Percentiles rank a stretch among this genome's conserved stretches.
Evolutionary conservation across 2,329 filamentous ascomycete species (phyloP).

Genomic region (Hypoxylon sp.): DNA sequence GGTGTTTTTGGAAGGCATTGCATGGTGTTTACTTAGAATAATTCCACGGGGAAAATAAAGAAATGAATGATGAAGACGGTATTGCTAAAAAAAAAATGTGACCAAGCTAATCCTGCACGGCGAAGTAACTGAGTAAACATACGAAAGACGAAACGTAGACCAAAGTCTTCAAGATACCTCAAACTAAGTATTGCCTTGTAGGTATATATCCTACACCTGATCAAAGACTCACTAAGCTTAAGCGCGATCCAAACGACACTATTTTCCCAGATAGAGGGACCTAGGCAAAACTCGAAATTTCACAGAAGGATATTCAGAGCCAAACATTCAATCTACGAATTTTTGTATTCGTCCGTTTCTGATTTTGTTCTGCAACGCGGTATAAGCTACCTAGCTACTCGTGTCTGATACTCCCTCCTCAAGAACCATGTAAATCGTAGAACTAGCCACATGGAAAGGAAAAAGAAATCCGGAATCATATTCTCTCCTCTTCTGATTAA

Average conservation of each 20-base stretch:
- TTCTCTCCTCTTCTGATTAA: slow-evolving; percentile 21
- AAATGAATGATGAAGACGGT: slow-evolving; percentile 6
- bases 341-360: slow-evolving; percentile 33
- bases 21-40: slow-evolving; percentile 9
- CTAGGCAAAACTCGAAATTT: neutral
- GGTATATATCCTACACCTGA: no score
- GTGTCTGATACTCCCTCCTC: neutral
- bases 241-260: no score
- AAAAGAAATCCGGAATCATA: slow-evolving; percentile 20
- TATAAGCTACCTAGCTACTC: slow-evolving; percentile 15
- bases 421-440: slow-evolving; percentile 28
- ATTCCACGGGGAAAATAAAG: slow-evolving; percentile 3
- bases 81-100: neutral
- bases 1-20: slow-evolving; percentile 12
- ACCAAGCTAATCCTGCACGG: neutral
- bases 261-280: neutral
- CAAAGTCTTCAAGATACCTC: neutral
- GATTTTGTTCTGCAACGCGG: slow-evolving; percentile 17
- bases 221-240: no score
- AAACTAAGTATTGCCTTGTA: neutral
- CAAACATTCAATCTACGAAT: slow-evolving; percentile 25
- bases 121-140: neutral
- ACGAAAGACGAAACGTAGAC: neutral
- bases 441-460: slow-evolving; percentile 16
- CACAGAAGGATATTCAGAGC: neutral